A percentile compares a stretch with the other conserved stretches of the same genome.
Evolutionary conservation across 768 basidiomycete species (phyloP).

Genomic region (Pholiota microspora): DNA sequence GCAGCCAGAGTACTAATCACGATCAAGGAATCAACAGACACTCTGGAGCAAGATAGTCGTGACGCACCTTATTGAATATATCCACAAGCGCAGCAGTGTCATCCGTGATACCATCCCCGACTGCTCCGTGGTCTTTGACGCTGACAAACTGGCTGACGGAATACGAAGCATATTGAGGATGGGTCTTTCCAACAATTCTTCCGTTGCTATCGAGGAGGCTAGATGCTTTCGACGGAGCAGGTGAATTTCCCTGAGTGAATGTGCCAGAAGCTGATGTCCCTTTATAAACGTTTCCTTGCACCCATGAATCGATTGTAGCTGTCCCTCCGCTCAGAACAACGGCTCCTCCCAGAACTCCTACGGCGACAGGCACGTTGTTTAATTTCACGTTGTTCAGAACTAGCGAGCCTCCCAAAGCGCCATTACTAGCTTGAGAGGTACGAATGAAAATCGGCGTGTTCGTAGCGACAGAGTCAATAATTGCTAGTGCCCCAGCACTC

Average conservation of each 20-base stretch:
- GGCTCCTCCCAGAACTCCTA: constrained; percentile 51
- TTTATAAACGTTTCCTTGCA: constrained; percentile 69
- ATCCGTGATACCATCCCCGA: constrained; percentile 73
- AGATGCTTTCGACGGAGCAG: constrained; percentile 48
- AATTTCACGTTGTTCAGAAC: constrained; percentile 63
- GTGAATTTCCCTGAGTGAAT: constrained; percentile 51
- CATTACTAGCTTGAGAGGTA: constrained; percentile 44
- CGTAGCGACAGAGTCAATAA: constrained; percentile 60
- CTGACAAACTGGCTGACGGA: constrained; percentile 66
- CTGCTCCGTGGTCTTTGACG: constrained; percentile 67
- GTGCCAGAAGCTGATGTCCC: constrained; percentile 40
- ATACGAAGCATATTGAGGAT: constrained; percentile 66
- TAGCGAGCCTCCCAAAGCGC: constrained; percentile 54
- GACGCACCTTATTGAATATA: constrained; percentile 52
- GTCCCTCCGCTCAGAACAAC: constrained; percentile 61
- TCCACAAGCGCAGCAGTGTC: constrained; percentile 68
- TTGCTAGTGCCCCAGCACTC: constrained; percentile 57
- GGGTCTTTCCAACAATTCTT: constrained; percentile 58
- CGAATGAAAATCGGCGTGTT: constrained; percentile 65
- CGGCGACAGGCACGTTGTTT: constrained; percentile 56
- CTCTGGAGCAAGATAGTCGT: background rate
- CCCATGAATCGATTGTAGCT: constrained; percentile 64
- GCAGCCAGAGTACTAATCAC: constrained; percentile 72
- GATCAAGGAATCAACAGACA: background rate
- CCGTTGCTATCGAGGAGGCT: constrained; percentile 54